These are phyloP conservation scores for Cercospora canescens DNA, from an alignment of 2,329 filamentous ascomycete genomes.

Conservation along the genomic window DNA sequence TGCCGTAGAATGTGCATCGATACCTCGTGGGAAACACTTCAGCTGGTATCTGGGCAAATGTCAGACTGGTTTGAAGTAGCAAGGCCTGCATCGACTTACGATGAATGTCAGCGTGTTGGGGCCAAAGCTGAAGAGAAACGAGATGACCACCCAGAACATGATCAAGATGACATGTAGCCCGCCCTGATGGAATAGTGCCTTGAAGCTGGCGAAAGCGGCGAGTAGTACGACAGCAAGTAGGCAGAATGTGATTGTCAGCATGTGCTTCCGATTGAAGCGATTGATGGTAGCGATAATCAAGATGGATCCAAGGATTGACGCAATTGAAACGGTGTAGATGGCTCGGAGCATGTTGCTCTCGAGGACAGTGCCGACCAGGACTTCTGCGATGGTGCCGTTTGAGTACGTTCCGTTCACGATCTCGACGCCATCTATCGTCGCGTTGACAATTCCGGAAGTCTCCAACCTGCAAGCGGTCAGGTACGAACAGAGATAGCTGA, in stretches of 20 bases:
- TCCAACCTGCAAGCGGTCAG: slow-evolving; percentile 4
- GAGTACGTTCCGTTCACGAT: background rate
- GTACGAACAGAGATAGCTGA: background rate
- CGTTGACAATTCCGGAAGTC: slow-evolving; percentile 8
- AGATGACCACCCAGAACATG: slow-evolving; percentile 46
- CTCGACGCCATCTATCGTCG: background rate
- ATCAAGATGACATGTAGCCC: slow-evolving; percentile 38
- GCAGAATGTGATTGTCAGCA: slow-evolving; percentile 49
- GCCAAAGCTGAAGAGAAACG: slow-evolving; percentile 52
- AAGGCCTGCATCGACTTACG: background rate
- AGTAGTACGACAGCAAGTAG: slow-evolving; percentile 46
- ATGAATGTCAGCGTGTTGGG: slow-evolving; percentile 30
- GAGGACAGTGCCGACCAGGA: slow-evolving; percentile 19
- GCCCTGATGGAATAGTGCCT: slow-evolving; percentile 36
- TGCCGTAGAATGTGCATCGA: slow-evolving; percentile 55
- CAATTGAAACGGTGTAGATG: slow-evolving; percentile 32
- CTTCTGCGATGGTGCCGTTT: background rate
- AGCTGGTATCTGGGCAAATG: slow-evolving; percentile 49
- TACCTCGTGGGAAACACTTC: slow-evolving; percentile 59
- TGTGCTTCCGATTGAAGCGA: slow-evolving; percentile 42
- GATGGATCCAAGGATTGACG: slow-evolving; percentile 45
- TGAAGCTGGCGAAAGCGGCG: slow-evolving; percentile 44
- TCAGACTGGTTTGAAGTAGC: slow-evolving; percentile 30
- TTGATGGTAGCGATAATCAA: slow-evolving; percentile 43
- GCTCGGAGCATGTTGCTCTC: slow-evolving; percentile 23